phyloP scores from a whole-genome alignment of 495 filamentous ascomycete genomes.

The Tuber magnatum region DNA sequence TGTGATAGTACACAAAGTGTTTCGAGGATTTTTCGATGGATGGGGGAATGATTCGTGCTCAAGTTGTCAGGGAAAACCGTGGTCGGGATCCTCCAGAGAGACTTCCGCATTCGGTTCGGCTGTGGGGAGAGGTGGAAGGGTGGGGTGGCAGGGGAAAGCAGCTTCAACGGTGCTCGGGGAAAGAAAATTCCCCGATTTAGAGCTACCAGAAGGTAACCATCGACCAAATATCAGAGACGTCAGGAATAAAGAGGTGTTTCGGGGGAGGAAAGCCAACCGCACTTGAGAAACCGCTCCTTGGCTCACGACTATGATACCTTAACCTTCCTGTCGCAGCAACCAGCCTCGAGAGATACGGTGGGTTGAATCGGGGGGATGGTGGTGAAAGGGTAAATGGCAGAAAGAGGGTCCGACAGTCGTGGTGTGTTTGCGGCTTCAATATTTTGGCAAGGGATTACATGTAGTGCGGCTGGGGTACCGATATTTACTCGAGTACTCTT shows the following conservation, averaged over 20 bases:
- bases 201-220: slow-evolving; percentile 19
- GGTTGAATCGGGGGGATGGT: neutral
- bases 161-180: slow-evolving; percentile 22
- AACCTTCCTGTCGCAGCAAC: neutral
- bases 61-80: slow-evolving; percentile 19
- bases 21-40: slow-evolving; percentile 10
- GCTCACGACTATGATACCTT: neutral
- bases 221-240: neutral
- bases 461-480: slow-evolving; percentile 23
- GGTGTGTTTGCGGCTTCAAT: slow-evolving; percentile 37
- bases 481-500: slow-evolving; percentile 28
- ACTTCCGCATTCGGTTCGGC: slow-evolving; percentile 29
- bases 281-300: neutral
- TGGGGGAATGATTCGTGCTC: slow-evolving; percentile 11
- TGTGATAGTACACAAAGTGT: slow-evolving; percentile 24
- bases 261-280: neutral
- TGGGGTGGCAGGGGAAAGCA: slow-evolving; percentile 10
- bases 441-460: slow-evolving; percentile 19
- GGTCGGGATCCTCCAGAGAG: slow-evolving; percentile 18
- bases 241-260: neutral
- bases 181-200: slow-evolving; percentile 18
- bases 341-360: neutral
- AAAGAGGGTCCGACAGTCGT: slow-evolving; percentile 20
- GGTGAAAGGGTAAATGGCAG: slow-evolving; percentile 9
- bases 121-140: slow-evolving; percentile 1